Percentiles rank a stretch among this genome's conserved stretches.
Conservation (phyloP, 2,329 filamentous ascomycete species). For the Pseudodiploospora longispora region DNA sequence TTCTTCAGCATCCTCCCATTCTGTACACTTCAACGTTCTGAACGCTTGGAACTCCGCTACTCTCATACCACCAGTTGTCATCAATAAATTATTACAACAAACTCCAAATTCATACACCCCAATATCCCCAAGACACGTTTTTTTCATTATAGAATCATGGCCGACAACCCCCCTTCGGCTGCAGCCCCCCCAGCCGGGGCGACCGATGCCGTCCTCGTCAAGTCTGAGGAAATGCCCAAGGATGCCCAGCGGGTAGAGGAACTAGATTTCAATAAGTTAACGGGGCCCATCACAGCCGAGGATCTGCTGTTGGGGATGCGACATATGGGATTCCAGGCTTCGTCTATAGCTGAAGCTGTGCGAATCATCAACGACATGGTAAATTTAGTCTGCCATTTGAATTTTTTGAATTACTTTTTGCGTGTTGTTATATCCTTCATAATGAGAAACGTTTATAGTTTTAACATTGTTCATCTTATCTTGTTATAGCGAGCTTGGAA, state of each 20-base stretch:
- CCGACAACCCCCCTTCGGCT: conserved; percentile 24
- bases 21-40: background rate
- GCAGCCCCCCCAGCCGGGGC: conserved; percentile 49
- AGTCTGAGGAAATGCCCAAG: conserved; percentile 73
- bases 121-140: too few species aligned
- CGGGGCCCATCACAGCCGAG: conserved; percentile 71
- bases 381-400: conserved; percentile 18
- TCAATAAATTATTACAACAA: too few species aligned
- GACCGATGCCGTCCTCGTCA: conserved; percentile 75
- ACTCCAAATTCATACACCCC: too few species aligned
- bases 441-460: background rate
- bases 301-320: conserved; percentile 77
- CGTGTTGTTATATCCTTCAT: background rate
- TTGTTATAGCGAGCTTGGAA: conserved; percentile 59
- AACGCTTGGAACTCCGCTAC: too few species aligned
- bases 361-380: conserved; percentile 96
- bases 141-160: conserved; percentile 17
- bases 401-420: too few species aligned
- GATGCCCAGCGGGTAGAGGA: conserved; percentile 77
- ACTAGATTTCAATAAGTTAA: conserved; percentile 82
- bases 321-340: conserved; percentile 68
- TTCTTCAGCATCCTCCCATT: background rate
- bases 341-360: conserved; percentile 75
- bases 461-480: conserved; percentile 13
- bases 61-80: too few species aligned